Conservation (phyloP, 1,139 yeast species). For the Yamadazyma kanchanaburiensis region DNA sequence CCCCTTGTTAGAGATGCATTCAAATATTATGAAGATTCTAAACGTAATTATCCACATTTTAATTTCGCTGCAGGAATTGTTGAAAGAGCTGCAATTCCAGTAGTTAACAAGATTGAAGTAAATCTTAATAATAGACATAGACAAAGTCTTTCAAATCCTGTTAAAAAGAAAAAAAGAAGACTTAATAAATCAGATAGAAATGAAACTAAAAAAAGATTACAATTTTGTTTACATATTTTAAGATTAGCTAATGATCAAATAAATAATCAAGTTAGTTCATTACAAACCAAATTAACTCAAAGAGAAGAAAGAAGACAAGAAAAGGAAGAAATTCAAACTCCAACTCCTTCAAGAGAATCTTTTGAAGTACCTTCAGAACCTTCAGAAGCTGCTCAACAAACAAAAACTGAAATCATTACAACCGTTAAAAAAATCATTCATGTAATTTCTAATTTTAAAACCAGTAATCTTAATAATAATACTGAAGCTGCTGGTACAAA, state of each 20-base stretch:
- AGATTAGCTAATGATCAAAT: conserved; percentile 75
- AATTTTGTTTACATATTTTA: conserved; percentile 70
- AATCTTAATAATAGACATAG: conserved; percentile 41
- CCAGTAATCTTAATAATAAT: conserved; percentile 49
- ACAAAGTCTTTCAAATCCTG: conserved; percentile 18
- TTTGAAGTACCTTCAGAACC: conserved; percentile 4
- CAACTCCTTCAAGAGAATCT: conserved; percentile 3
- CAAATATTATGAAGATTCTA: conserved; percentile 54
- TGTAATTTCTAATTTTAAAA: conserved; percentile 82
- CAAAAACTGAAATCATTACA: conserved; percentile 79
- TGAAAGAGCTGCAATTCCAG: conserved; percentile 60
- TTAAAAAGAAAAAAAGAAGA: conserved; percentile 19
- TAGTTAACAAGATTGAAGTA: conserved; percentile 49
- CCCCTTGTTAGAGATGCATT: conserved; percentile 58
- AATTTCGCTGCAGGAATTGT: conserved; percentile 66
- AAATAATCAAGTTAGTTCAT: conserved; percentile 55
- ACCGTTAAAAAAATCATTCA: conserved; percentile 88
- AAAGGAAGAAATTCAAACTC: conserved; percentile 7
- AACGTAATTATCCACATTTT: conserved; percentile 53
- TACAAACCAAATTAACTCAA: conserved; percentile 45
- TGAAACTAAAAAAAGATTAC: conserved; percentile 68
- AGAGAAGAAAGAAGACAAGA: conserved; percentile 12
- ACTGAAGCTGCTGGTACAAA: conserved; percentile 11
- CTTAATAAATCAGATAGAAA: conserved; percentile 17
- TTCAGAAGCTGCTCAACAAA: conserved; percentile 32